Evolutionary conservation across 768 basidiomycete species (phyloP), one percentile per base, ranked within the genome.

Genomic region (Hygrocybe punicea): DNA sequence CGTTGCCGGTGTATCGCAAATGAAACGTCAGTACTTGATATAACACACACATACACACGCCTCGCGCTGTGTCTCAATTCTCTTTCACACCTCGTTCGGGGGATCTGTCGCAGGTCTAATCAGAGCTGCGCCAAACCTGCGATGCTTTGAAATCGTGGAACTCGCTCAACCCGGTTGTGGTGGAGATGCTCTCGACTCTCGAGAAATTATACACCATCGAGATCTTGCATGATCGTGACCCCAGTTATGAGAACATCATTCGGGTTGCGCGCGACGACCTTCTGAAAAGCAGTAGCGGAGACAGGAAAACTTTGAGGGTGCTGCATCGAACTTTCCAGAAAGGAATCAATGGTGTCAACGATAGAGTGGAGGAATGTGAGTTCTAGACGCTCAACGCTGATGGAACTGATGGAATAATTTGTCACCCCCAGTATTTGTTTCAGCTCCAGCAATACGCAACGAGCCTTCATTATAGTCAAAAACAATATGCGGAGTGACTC

Each of bases 21-120:
- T 67, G 59, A 72, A 72, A 64, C 61, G 70, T 72, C 17, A 6
- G 66, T 62, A 17, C 16, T 48, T 48, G 24, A 19, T 29, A 19
- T 29, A 14, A 23, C 13, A 14, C 13, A 3, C 25, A 13, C 19
- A 21, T 16, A 5, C 2, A 23, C 23, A 13, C 17, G 11, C n/a
- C 23, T 47, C 4, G n/a, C n/a, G n/a, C n/a, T n/a, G n/a, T n/a
- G n/a, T n/a, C n/a, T n/a, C n/a, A n/a, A n/a, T n/a, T n/a, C n/a
- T n/a, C n/a, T n/a, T n/a, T n/a, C n/a, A n/a, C n/a, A n/a, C 23
- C 40, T 42, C 40, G 21, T 19, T 47, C n/a, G 11, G 16, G 21
- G 45, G 13, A 17, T 47, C 21, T 16, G 16, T 14, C 17, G 21
- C 16, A 47, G 45, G 17, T 19, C 45, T 47, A 13, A 47, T 47